Evolutionary conservation across 495 filamentous ascomycete species (phyloP).

Genomic region (Daldinia bambusicola): DNA sequence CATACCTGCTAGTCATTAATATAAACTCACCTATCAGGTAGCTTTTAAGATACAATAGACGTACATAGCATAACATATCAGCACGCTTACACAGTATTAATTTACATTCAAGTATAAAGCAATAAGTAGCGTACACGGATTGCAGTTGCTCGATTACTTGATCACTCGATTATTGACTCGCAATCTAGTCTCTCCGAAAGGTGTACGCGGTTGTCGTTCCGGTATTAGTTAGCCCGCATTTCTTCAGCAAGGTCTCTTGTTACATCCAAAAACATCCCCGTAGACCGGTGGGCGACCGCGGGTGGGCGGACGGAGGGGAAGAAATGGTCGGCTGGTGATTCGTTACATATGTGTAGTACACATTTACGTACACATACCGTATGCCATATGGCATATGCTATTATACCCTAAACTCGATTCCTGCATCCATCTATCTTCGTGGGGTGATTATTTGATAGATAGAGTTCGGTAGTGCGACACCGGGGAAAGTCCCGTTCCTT

Average conservation of each 20-base stretch:
- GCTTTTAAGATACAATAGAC: background rate
- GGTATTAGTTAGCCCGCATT: slow-evolving; percentile 8
- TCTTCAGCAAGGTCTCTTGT: slow-evolving; percentile 11
- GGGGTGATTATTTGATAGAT: slow-evolving; percentile 9
- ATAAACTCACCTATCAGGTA: background rate
- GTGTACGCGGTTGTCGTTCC: background rate
- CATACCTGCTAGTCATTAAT: no score
- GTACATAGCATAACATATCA: background rate
- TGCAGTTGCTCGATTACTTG: no score
- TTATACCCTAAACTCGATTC: no score
- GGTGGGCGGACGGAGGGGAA: slow-evolving; percentile 23
- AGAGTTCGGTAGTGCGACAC: slow-evolving; percentile 38
- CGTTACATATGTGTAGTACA: slow-evolving; percentile 19
- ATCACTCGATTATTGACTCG: background rate
- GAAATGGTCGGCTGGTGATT: slow-evolving; percentile 13
- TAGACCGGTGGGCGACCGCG: slow-evolving; percentile 26
- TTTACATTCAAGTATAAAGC: no score
- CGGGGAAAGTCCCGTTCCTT: slow-evolving; percentile 29
- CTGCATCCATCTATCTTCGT: background rate
- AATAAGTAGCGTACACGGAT: no score
- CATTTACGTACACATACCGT: background rate
- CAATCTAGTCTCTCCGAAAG: background rate
- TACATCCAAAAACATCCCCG: slow-evolving; percentile 23
- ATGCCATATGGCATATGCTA: no score
- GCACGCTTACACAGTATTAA: background rate